phyloP scores from a whole-genome alignment of 441 rosid genomes.

The Erodium texanum region DNA sequence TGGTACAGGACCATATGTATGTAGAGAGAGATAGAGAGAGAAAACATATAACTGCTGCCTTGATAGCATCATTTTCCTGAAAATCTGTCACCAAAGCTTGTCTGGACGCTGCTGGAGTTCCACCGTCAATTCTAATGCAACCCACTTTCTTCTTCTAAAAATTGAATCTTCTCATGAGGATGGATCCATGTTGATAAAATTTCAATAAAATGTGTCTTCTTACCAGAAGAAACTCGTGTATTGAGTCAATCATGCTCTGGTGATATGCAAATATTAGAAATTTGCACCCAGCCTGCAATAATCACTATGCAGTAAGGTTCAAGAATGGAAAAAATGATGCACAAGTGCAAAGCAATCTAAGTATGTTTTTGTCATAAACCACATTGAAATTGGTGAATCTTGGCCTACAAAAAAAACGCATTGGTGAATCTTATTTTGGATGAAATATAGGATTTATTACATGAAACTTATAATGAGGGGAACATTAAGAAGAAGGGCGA shows the following conservation, averaged over 20 bases:
- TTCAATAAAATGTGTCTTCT: slow-evolving; percentile 21
- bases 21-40: too few species aligned
- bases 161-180: slow-evolving; percentile 20
- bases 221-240: slow-evolving; percentile 74
- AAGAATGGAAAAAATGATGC: not conserved
- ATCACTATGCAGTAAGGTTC: slow-evolving; percentile 15
- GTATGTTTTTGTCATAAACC: not conserved
- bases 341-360: not conserved
- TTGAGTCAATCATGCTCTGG: slow-evolving; percentile 62
- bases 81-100: slow-evolving; percentile 78
- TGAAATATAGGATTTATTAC: too few species aligned
- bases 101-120: slow-evolving; percentile 65
- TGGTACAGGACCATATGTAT: too few species aligned
- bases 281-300: slow-evolving; percentile 90
- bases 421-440: too few species aligned
- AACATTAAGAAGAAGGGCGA: not conserved
- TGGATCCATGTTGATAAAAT: slow-evolving; percentile 17
- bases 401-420: too few species aligned
- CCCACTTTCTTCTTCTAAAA: slow-evolving; percentile 85
- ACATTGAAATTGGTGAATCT: not conserved
- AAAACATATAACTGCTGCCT: slow-evolving; percentile 95
- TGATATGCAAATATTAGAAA: slow-evolving; percentile 94
- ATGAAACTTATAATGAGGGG: too few species aligned
- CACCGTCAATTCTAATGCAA: slow-evolving; percentile 86
- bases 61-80: slow-evolving; percentile 67